Conservation (phyloP, 208 protist genomes). For the Wallacemonas rigidus region DNA sequence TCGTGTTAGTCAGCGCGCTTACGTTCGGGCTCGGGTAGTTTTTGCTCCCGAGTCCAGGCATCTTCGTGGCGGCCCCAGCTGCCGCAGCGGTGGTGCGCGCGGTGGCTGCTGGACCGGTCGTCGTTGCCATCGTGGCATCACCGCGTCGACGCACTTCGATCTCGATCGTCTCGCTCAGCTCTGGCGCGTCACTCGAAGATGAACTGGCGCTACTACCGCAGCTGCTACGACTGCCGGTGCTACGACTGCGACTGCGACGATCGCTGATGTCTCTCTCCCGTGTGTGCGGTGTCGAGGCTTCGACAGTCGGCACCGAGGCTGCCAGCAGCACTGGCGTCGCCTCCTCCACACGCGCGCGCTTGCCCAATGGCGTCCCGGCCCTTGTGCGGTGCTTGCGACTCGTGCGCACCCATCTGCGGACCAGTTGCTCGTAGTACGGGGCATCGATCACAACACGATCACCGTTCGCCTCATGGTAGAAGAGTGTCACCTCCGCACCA, state of each 20-base stretch:
- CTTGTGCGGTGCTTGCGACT: background rate
- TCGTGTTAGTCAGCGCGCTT: background rate
- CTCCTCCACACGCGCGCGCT: background rate
- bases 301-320: background rate
- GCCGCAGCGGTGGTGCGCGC: background rate
- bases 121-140: background rate
- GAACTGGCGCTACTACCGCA: background rate
- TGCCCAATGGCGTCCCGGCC: background rate
- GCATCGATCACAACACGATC: constrained; percentile 85
- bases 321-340: constrained; percentile 8
- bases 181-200: background rate
- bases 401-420: constrained; percentile 33
- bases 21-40: background rate
- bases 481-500: constrained; percentile 55
- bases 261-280: background rate
- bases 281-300: background rate
- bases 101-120: background rate
- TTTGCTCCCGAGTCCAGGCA: no score
- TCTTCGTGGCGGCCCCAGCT: no score
- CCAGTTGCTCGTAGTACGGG: constrained; percentile 57
- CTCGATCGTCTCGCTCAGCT: constrained; percentile 6
- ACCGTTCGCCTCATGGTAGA: constrained; percentile 49
- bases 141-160: constrained; percentile 4
- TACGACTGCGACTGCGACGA: background rate
- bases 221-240: background rate